Base-by-base conservation (phyloP, 108 stramenopile species). In the Epipyxis sp. region DNA sequence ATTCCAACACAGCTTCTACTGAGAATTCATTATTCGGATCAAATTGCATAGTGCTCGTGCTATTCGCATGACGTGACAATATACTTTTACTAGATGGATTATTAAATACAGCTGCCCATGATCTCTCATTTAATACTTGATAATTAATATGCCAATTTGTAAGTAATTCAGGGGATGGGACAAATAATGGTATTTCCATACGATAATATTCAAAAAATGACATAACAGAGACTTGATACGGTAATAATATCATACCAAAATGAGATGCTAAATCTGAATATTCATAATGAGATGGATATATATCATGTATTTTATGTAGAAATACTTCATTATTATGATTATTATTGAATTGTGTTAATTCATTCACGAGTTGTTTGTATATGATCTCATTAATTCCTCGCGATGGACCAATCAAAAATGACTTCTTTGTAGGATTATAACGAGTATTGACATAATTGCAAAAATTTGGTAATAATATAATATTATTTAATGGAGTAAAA, bases 181-280 rank as follows among this genome's bases (percentile, higher is more conserved):
- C 81, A 27, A 77, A 82, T 39, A 82, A 27, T 16, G 81, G 81
- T 44, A 82, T 78, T 2, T 16, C 29, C 78, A 82, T 78, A 30
- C 65, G 59, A 76, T 82, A 82, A 20, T 50, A 65, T 39, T 82
- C 81, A 57, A 82, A 82, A 1, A 82, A 25, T 1, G 54, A 57
- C 81, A 82, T 82, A 1, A 78, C 59, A 29, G 76, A 77, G 0
- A 82, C 81, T 44, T 82, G 81, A 59, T 82, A 82, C 0, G 81
- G 81, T 25, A 82, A 41, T 10, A 82, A 34, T 1, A 82, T 77
- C 25, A 82, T 45, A 2, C 62, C 77, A 3, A 77, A 77, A 76
- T 82, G 81, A 43, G 42, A 20, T 1, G 76, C 76, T 0, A 82
- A 13, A 29, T 82, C 81, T 30, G 35, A n/a, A 65, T 78, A 82